Conservation (phyloP, 148 eudicot species). For the Salicornia ramosissima region DNA sequence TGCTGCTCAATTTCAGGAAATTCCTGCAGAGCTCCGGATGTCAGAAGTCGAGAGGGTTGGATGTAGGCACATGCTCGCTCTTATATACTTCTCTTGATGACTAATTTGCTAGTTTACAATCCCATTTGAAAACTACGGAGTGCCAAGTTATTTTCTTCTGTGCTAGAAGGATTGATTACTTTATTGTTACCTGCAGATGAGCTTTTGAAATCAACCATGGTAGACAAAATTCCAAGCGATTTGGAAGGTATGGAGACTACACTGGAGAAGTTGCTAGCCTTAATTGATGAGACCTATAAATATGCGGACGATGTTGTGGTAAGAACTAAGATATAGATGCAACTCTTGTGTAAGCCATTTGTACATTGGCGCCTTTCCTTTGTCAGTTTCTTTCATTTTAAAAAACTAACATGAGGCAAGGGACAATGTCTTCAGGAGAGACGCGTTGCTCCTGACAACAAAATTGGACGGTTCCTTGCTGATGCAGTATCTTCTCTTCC, state of each 20-base stretch:
- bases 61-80: conserved; percentile 56
- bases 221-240: conserved; percentile 89
- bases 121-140: neutral
- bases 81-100: neutral
- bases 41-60: conserved; percentile 95
- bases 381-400: neutral
- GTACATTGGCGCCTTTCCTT: no score
- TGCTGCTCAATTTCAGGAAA: conserved; percentile 94
- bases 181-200: conserved; percentile 51
- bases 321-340: conserved; percentile 23
- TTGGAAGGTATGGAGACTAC: conserved; percentile 93
- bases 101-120: neutral
- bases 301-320: conserved; percentile 99
- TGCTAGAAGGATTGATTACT: conserved; percentile 15
- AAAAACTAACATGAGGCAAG: neutral
- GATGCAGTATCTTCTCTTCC: conserved; percentile 79
- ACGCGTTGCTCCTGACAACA: conserved; percentile 64
- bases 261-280: conserved; percentile 59
- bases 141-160: neutral
- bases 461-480: conserved; percentile 72
- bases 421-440: conserved; percentile 47
- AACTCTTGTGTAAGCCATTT: no score
- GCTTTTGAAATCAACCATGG: conserved; percentile 72
- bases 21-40: conserved; percentile 76
- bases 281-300: conserved; percentile 77